phyloP scores from a whole-genome alignment of 169 alveolate genomes.

The Perkinsus chesapeaki region DNA sequence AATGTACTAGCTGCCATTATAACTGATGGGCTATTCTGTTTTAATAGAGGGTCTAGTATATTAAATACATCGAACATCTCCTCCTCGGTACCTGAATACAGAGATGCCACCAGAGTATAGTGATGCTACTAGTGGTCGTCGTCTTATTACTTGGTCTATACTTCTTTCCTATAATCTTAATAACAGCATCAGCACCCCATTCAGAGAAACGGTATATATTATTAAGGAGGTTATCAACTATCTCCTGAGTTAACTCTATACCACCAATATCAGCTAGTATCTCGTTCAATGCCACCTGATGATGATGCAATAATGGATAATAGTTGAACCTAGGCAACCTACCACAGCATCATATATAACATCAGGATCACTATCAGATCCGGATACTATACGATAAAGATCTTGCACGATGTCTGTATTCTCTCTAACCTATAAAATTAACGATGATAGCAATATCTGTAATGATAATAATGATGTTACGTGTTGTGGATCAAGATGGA shows the following conservation, averaged over 20 bases:
- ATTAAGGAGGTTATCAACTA: constrained; percentile 67
- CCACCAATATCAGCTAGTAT: constrained; percentile 88
- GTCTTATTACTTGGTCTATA: constrained; percentile 56
- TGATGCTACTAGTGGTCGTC: neutral
- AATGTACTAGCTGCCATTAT: constrained; percentile 64
- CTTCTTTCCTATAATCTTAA: constrained; percentile 74
- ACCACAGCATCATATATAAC: constrained; percentile 88
- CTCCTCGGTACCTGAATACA: constrained; percentile 70
- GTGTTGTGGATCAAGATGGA: constrained; percentile 28
- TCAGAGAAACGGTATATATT: constrained; percentile 83
- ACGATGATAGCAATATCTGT: neutral
- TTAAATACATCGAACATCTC: constrained; percentile 94
- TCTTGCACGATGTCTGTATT: constrained; percentile 22
- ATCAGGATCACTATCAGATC: constrained; percentile 70
- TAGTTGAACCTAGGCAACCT: constrained; percentile 53
- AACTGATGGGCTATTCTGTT: constrained; percentile 87
- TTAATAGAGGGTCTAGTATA: constrained; percentile 86
- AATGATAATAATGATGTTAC: neutral
- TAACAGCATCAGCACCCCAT: constrained; percentile 91
- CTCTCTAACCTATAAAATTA: constrained; percentile 40
- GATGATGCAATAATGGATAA: neutral
- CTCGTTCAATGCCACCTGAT: constrained; percentile 84
- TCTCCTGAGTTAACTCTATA: constrained; percentile 63
- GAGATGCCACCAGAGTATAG: neutral
- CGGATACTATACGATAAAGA: constrained; percentile 35